Percentiles rank a stretch among this genome's conserved stretches.
Conservation (phyloP, 176 grass and related monocot species). For the Bromus sterilis region DNA sequence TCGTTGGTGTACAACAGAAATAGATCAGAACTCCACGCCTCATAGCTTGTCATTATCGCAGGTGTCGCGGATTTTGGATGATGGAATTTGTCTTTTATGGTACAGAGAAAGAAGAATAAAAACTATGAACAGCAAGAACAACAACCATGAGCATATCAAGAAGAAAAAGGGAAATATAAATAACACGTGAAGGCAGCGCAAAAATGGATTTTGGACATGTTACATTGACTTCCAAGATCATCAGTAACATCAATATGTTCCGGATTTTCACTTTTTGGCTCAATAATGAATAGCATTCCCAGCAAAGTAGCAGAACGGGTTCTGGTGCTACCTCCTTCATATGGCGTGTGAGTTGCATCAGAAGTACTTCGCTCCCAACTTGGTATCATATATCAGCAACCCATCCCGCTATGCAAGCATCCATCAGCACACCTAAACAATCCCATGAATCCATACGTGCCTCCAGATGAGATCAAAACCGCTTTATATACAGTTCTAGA, state of each 20-base stretch:
- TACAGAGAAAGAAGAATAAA: neutral
- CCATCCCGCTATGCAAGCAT: neutral
- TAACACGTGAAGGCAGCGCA: neutral
- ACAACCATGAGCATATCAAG: neutral
- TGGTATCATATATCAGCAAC: neutral
- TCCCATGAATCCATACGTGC: neutral
- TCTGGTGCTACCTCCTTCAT: neutral
- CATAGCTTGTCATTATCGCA: too few species aligned
- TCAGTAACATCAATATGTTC: neutral
- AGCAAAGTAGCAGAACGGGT: neutral
- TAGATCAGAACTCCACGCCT: too few species aligned
- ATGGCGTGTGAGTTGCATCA: neutral
- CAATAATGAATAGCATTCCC: neutral
- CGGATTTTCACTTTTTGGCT: neutral
- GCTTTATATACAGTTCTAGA: slow-evolving; percentile 37
- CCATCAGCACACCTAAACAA: neutral
- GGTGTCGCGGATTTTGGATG: neutral
- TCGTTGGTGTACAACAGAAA: too few species aligned
- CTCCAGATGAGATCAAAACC: slow-evolving; percentile 22
- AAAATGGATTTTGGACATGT: neutral
- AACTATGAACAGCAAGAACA: neutral
- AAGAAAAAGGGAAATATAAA: neutral
- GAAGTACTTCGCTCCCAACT: neutral
- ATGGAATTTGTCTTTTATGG: too few species aligned
- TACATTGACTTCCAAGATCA: neutral